Conservation (phyloP, 768 basidiomycete species). For the Roridomyces roridus region DNA sequence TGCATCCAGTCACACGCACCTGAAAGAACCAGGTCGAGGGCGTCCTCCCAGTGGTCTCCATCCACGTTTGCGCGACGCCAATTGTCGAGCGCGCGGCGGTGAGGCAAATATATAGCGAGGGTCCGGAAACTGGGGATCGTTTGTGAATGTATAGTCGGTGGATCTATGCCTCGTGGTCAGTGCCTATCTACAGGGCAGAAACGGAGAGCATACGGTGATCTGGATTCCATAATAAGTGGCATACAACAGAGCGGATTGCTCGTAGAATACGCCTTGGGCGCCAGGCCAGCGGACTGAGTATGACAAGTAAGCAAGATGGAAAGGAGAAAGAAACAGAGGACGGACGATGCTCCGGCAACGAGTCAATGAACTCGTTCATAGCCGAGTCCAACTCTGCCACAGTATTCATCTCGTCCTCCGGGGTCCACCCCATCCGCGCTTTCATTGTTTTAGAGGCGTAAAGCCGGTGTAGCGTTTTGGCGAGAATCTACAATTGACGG, state of each 20-base stretch:
- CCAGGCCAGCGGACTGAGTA: constrained; percentile 42
- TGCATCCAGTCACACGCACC: too few relatives aligned
- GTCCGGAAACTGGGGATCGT: neutral
- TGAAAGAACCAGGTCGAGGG: too few relatives aligned
- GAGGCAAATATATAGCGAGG: constrained; percentile 20
- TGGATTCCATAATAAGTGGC: constrained; percentile 47
- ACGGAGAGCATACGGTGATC: constrained; percentile 53
- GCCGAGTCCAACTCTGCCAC: constrained; percentile 59
- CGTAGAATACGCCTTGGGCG: constrained; percentile 35
- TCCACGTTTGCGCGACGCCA: too few relatives aligned
- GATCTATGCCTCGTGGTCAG: constrained; percentile 5
- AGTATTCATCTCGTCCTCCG: constrained; percentile 45
- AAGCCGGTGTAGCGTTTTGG: constrained; percentile 14
- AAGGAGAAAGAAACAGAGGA: neutral
- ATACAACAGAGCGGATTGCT: constrained; percentile 49
- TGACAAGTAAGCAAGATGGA: neutral
- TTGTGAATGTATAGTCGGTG: constrained; percentile 29
- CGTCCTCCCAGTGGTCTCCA: too few relatives aligned
- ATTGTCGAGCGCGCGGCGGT: too few relatives aligned
- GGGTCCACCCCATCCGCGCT: constrained; percentile 35
- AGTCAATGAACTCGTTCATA: constrained; percentile 57
- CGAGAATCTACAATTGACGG: neutral
- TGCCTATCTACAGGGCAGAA: constrained; percentile 17
- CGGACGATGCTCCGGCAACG: constrained; percentile 51
- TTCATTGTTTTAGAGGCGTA: constrained; percentile 43